Evolutionary conservation across 106 monocot species (phyloP), one percentile per base, ranked within the genome.

Genomic region (Platanthera guangdongensis): DNA sequence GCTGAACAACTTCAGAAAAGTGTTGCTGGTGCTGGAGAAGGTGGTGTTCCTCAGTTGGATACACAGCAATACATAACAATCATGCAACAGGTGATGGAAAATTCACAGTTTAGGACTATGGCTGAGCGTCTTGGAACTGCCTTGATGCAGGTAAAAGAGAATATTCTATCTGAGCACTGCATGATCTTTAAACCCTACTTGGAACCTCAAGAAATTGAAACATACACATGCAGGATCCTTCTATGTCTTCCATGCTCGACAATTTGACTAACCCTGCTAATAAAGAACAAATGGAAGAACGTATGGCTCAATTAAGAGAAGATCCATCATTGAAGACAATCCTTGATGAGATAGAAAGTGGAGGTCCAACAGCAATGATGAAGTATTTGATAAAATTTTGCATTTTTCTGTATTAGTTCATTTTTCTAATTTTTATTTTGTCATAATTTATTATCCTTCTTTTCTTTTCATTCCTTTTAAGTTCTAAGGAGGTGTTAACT

Each of bases 321-420:
- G 96, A 96, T 82, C 93, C 93, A 47, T 84, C 93, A 14, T 79
- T 96, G 78, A 93, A 96, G 80, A 84, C 91, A 59, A 93, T 96
- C 81, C 86, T 96, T 51, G 93, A 96, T 79, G 96, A 96, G 82
- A 93, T 96, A 68, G 96, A 96, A 67, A 86, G 32, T 47, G 96
- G 96, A 77, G 96, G 93, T 73, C 93, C 96, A 72, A 69, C 91
- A 52, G 89, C 93, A 55, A 93, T 96, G 96, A 96, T 93, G 96
- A 94, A 88, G 94, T 94, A 88, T 22, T 15, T 51, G 60, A 75
- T 78, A 51, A 50, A 51, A 72, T 72, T 51, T 6, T 72, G 14
- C 50, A 50, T 72, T 51, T 72, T 72, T 51, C 10, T 50, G 51
- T 72, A 65, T 65, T 65, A 65, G 32, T 65, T 65, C 65, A 65